phyloP scores from a whole-genome alignment of 2,329 filamentous ascomycete species.

The Diaporthe sp. region DNA sequence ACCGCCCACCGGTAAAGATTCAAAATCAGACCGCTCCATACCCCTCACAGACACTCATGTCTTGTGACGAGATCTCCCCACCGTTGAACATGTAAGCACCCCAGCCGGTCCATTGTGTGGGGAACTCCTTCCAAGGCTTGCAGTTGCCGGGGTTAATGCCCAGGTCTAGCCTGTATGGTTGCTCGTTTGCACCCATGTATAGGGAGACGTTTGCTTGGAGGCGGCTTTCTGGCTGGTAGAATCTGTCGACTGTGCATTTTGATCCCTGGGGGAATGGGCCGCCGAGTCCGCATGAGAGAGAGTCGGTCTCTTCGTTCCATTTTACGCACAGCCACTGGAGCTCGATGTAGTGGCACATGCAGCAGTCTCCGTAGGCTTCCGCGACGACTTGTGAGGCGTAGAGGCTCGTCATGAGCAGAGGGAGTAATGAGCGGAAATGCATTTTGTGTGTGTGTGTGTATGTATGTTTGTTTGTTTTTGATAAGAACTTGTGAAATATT shows the following conservation, averaged over 20 bases:
- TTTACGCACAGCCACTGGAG: constrained; percentile 15
- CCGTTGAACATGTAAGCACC: constrained; percentile 12
- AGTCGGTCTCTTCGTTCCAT: constrained; percentile 2
- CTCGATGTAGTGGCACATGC: constrained; percentile 1
- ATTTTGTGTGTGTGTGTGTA: background rate
- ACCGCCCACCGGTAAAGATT: no score
- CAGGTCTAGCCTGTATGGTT: background rate
- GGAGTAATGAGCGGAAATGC: constrained; percentile 4
- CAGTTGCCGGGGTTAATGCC: constrained; percentile 8
- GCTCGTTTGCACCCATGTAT: background rate
- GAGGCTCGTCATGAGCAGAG: background rate
- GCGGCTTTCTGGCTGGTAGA: constrained; percentile 14
- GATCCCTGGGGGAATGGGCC: background rate
- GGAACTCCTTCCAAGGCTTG: constrained; percentile 15
- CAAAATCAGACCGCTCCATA: background rate
- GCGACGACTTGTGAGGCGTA: constrained; percentile 2
- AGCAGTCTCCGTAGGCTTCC: background rate
- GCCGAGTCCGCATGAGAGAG: constrained; percentile 6
- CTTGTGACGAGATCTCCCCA: background rate
- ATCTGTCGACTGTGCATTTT: constrained; percentile 14
- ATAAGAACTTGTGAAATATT: background rate
- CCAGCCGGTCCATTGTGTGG: constrained; percentile 11
- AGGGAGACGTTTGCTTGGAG: constrained; percentile 3
- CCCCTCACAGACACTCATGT: background rate
- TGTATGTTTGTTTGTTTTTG: background rate